Evolutionary conservation across 148 eudicot genomes (phyloP), one percentile per base, ranked within the genome.

Genomic region (Camellia sinensis): DNA sequence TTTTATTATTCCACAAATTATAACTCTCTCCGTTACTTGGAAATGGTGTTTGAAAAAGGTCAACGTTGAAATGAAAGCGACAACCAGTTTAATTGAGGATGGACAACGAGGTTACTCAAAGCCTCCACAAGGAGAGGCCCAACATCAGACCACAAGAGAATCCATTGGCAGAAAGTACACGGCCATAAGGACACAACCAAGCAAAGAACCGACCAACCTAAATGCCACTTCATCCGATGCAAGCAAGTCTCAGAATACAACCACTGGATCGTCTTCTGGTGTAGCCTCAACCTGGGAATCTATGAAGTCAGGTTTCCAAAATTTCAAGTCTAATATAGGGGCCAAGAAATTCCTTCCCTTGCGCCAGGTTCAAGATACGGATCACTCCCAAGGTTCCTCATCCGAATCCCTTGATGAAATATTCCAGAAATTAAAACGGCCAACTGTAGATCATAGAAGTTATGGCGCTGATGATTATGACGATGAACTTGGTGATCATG

Each of bases 201-300:
- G 61, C 71, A 81, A 81, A 80, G 84, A 79, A 64, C 72, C 80
- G 52, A 50, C 86, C 45, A 75, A 76, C 86, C 29, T 77, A 85
- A 84, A 81, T 77, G 84, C 82, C 70, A 87, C 85, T 4, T 79
- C 81, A 57, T 75, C 89, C 40, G 85, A 88, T 74, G 61, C 82
- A 41, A 84, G 71, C 59, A 78, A 71, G 67, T 76, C 92, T n/a
- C 70, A 82, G 72, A 83, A 56, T 46, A 62, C 74, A 50, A 43
- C 59, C 1, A 80, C 52, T 17, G 86, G 82, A 53, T 79, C 89
- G 53, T 80, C 95, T 74, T 84, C 97, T 67, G 82, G 89, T 21
- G 12, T 96, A 84, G 84, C 95, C 72, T 87, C 92, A 4, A 93
- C 93, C 17, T 96, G 95, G 95, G 81, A 82, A 80, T 85, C 95